Base-by-base conservation (phyloP, 2,329 filamentous ascomycete genomes). In the Tolypocladium sp. region DNA sequence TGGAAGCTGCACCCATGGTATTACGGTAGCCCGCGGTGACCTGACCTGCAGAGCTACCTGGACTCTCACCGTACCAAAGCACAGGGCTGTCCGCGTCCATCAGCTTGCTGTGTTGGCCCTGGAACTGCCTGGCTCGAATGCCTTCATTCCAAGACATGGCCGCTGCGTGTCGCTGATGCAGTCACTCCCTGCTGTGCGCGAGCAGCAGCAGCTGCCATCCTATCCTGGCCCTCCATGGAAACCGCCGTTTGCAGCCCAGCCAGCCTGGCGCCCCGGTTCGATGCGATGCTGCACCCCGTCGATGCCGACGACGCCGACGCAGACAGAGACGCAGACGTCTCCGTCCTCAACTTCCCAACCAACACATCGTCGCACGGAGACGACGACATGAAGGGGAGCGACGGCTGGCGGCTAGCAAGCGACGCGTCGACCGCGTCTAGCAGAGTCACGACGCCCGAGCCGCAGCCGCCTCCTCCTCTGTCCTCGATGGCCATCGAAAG, bases 351-450 rank as follows among this genome's bases (percentile, higher is more conserved):
- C 61, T 56, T 58, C 56, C 33, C 60, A 52, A 57, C 68, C 56
- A 57, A 59, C 58, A 64, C 67, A 38, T 68, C 66, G 6, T 63
- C 64, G 25, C 70, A 62, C 55, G 69, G 67, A 46, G 66, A 68
- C 33, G 63, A 65, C 38, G 66, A 69, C 52, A 62, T 61, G 49
- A 67, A 63, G 57, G 64, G 63, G 20, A 69, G 69, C 62, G 67
- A 69, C 58, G 63, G 63, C 58, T 69, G 63, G 61, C 64, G 59
- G 42, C 59, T 64, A 27, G 64, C 67, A 25, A 68, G 66, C 55
- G 64, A 69, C 58, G 60, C 66, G 55, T 71, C 70, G 25, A 65
- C 66, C n/a, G 60, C 66, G 33, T 67, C 69, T 8, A 71, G 70
- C 60, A 63, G 65, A 56, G 63, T 62, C 44, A 68, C 69, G 25